Percentiles rank a stretch among this genome's conserved stretches.
Conservation (phyloP, 2,329 filamentous ascomycete genomes). For the Cucurbitaria berberidis region DNA sequence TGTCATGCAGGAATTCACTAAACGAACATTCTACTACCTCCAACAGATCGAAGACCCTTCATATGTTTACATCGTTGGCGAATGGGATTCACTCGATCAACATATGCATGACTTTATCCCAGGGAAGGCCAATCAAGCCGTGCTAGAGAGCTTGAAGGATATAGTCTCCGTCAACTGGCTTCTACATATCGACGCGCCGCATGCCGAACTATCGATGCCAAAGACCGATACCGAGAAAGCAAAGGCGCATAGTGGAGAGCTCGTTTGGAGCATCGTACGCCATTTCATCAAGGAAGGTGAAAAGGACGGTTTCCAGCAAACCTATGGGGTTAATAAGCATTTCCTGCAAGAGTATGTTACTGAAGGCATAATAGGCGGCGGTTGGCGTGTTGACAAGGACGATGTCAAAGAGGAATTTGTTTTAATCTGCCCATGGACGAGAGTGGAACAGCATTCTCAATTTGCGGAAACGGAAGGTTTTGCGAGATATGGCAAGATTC, state of each 20-base stretch:
- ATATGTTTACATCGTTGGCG: constrained; percentile 53
- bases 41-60: constrained; percentile 54
- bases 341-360: constrained; percentile 36
- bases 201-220: constrained; percentile 36
- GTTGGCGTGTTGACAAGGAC: constrained; percentile 51
- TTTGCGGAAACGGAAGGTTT: constrained; percentile 47
- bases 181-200: constrained; percentile 52
- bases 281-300: constrained; percentile 39
- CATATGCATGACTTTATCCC: constrained; percentile 54
- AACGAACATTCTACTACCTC: constrained; percentile 48
- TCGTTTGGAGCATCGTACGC: constrained; percentile 42
- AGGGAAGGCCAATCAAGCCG: constrained; percentile 49
- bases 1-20: constrained; percentile 48
- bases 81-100: constrained; percentile 52
- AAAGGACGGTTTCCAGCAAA: constrained; percentile 32
- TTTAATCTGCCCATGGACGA: constrained; percentile 50
- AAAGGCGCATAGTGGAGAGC: constrained; percentile 1
- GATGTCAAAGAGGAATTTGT: constrained; percentile 51
- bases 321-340: constrained; percentile 31
- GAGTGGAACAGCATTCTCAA: constrained; percentile 41
- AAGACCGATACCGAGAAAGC: constrained; percentile 8
- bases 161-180: constrained; percentile 52
- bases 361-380: constrained; percentile 40
- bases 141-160: constrained; percentile 47
- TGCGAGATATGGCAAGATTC: constrained; percentile 29